These are phyloP conservation scores for Tylopilus intermedius DNA, from an alignment of 768 basidiomycete species.

Conservation along the genomic window DNA sequence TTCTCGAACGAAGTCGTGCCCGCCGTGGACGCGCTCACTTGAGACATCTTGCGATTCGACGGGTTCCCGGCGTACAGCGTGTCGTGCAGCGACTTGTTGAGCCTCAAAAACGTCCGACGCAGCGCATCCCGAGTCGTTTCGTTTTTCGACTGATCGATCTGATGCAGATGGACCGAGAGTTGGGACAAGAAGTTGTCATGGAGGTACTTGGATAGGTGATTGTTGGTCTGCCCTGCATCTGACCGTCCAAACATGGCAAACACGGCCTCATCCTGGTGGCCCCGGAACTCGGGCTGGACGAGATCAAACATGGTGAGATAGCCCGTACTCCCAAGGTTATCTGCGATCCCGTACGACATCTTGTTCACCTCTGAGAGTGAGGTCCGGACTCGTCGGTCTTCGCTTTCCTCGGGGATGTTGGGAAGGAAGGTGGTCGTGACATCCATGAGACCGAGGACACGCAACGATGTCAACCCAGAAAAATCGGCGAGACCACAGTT, in stretches of 20 bases:
- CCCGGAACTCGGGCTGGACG: slow-evolving; percentile 81
- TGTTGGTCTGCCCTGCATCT: slow-evolving; percentile 52
- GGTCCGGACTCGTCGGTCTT: slow-evolving; percentile 87
- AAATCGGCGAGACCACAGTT: slow-evolving; percentile 67
- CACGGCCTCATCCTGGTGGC: slow-evolving; percentile 71
- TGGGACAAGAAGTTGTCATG: slow-evolving; percentile 71
- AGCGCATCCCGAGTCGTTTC: slow-evolving; percentile 73
- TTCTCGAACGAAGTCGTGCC: slow-evolving; percentile 36
- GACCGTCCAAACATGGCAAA: slow-evolving; percentile 95
- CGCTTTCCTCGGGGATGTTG: slow-evolving; percentile 77
- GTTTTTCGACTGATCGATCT: slow-evolving; percentile 30
- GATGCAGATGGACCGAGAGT: slow-evolving; percentile 56
- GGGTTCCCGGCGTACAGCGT: slow-evolving; percentile 42
- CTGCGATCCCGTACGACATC: slow-evolving; percentile 96
- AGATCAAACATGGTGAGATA: slow-evolving; percentile 88
- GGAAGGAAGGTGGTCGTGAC: slow-evolving; percentile 62
- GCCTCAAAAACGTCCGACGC: slow-evolving; percentile 78
- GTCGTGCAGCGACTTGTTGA: slow-evolving; percentile 81
- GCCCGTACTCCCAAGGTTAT: slow-evolving; percentile 77
- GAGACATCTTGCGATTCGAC: slow-evolving; percentile 66
- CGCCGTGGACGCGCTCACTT: slow-evolving; percentile 46
- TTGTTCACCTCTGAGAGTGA: slow-evolving; percentile 83
- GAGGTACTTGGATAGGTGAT: slow-evolving; percentile 74
- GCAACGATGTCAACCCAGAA: slow-evolving; percentile 76
- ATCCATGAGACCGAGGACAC: slow-evolving; percentile 96